Evolutionary conservation across 108 stramenopile genomes (phyloP).

Genomic region (Schizochytrium sp.): DNA sequence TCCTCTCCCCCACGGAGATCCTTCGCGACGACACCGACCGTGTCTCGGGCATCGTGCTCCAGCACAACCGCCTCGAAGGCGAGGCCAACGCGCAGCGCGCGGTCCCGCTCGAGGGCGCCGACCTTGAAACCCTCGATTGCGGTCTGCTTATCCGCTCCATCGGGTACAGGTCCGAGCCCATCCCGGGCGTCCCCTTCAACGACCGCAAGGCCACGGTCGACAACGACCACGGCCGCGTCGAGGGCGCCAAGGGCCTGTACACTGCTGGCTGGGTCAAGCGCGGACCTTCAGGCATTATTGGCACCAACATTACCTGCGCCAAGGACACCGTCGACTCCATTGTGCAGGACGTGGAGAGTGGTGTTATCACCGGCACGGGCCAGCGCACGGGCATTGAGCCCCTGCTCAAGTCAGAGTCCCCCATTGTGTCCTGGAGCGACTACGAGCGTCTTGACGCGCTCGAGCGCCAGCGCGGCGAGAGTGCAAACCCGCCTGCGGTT

Average conservation of each 20-base stretch:
- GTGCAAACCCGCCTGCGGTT: background rate
- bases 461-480: background rate
- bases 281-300: conserved; percentile 92
- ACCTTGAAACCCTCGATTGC: conserved; percentile 40
- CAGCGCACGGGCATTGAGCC: background rate
- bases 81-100: conserved; percentile 61
- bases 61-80: conserved; percentile 73
- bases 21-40: conserved; percentile 24
- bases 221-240: conserved; percentile 63
- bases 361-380: background rate
- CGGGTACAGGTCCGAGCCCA: conserved; percentile 77
- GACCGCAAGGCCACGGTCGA: conserved; percentile 41
- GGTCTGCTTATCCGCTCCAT: conserved; percentile 65
- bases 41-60: conserved; percentile 36
- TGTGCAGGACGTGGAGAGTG: conserved; percentile 51
- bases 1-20: conserved; percentile 64
- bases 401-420: background rate
- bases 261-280: conserved; percentile 92
- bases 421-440: background rate
- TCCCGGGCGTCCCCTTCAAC: conserved; percentile 71
- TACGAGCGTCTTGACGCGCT: background rate
- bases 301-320: conserved; percentile 80
- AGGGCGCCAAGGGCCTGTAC: conserved; percentile 58
- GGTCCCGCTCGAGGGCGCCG: conserved; percentile 48
- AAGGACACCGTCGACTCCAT: conserved; percentile 80